A percentile compares a stretch with the other conserved stretches of the same genome.
Conservation (phyloP, 106 monocot genomes). For the Iris macrosiphon region DNA sequence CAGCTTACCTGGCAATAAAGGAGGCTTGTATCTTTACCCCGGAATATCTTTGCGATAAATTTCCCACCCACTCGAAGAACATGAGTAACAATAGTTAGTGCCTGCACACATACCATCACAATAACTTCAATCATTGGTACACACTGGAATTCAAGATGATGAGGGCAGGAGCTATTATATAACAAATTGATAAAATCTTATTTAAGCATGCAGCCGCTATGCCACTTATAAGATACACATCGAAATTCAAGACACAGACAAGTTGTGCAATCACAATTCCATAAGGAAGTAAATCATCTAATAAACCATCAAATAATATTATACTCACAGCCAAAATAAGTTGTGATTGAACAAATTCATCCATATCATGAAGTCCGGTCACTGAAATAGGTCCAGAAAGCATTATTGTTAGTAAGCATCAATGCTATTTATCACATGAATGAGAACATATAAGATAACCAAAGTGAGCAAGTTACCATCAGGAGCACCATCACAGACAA, state of each 20-base stretch:
- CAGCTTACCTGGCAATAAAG: constrained; percentile 83
- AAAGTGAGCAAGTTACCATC: constrained; percentile 50
- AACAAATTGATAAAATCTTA: too few relatives aligned
- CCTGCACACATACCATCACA: constrained; percentile 54
- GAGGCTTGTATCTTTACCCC: constrained; percentile 98
- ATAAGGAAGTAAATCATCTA: too few relatives aligned
- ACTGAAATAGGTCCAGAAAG: constrained; percentile 36
- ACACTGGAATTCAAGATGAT: too few relatives aligned
- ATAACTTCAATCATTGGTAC: too few relatives aligned
- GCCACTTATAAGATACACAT: too few relatives aligned
- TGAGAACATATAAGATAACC: constrained; percentile 8
- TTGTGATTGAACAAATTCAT: constrained; percentile 98
- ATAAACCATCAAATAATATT: too few relatives aligned
- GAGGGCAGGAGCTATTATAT: too few relatives aligned
- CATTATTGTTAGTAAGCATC: not conserved
- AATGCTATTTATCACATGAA: not conserved
- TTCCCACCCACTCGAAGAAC: constrained; percentile 89
- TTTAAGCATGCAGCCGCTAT: too few relatives aligned
- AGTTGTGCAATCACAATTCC: too few relatives aligned
- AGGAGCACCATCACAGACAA: constrained; percentile 98
- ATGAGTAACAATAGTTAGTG: constrained; percentile 93
- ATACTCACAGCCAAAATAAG: constrained; percentile 86
- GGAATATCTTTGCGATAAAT: constrained; percentile 92
- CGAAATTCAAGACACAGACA: too few relatives aligned
- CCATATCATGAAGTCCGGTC: constrained; percentile 99